Evolutionary conservation across 768 basidiomycete species (phyloP).

Genomic region (Naganishia vaughanmartiniae): DNA sequence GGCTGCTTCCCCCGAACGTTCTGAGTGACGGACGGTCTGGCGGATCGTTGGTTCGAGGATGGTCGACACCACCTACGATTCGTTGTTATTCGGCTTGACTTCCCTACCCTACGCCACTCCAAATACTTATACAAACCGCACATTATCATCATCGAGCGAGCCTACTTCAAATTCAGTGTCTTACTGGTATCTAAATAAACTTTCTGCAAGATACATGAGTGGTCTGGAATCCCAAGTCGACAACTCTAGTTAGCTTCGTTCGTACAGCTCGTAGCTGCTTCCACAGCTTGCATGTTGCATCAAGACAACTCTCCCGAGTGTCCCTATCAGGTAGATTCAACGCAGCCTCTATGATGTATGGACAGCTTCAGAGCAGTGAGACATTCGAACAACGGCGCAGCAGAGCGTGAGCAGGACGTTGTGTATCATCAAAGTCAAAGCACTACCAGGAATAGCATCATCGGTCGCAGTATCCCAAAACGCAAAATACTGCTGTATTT

Average conservation of each 20-base stretch:
- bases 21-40: not conserved
- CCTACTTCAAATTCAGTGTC: not conserved
- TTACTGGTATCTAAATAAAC: not conserved
- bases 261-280: no score
- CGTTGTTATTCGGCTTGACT: not conserved
- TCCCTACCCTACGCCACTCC: no score
- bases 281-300: no score
- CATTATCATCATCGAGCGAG: not conserved
- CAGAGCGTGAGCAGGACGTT: no score
- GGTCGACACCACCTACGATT: not conserved
- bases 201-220: not conserved
- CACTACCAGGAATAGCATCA: not conserved
- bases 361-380: no score
- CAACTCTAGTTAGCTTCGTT: not conserved
- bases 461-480: not conserved
- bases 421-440: not conserved
- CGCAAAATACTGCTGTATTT: not conserved
- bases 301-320: no score
- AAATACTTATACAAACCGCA: not conserved
- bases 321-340: no score
- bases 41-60: not conserved
- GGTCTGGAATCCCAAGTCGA: not conserved
- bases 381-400: no score
- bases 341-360: no score
- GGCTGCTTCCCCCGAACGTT: not conserved